phyloP scores from a whole-genome alignment of 768 basidiomycete species.

The Polyporus arcularius region DNA sequence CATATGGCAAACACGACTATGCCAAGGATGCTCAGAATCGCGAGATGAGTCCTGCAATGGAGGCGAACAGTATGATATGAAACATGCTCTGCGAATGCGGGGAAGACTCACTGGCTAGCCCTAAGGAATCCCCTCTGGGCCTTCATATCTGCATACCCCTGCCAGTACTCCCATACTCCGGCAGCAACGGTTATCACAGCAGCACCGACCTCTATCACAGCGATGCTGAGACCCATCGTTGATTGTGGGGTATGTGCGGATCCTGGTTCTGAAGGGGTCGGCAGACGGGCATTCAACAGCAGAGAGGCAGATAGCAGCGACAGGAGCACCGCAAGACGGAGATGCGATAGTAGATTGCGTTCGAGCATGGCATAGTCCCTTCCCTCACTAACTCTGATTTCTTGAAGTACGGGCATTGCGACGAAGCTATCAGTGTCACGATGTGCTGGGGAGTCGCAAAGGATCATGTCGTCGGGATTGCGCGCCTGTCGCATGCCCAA shows the following conservation, averaged over 20 bases:
- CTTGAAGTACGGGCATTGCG: conserved; percentile 22
- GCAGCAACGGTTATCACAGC: conserved; percentile 55
- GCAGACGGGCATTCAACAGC: conserved; percentile 59
- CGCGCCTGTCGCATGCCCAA: too few relatives aligned
- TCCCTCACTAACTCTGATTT: conserved; percentile 46
- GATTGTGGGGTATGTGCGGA: conserved; percentile 27
- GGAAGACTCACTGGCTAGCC: conserved; percentile 52
- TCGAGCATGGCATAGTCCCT: conserved; percentile 81
- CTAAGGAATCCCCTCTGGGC: conserved; percentile 60
- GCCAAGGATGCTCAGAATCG: conserved; percentile 26
- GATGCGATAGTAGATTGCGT: conserved; percentile 68
- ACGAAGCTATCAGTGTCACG: too few relatives aligned
- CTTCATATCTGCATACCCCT: conserved; percentile 56
- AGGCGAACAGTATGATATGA: conserved; percentile 2
- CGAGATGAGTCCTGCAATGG: conserved; percentile 28
- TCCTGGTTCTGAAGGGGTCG: conserved; percentile 25
- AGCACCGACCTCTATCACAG: conserved; percentile 53
- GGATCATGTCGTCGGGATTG: not conserved
- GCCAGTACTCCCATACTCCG: conserved; percentile 68
- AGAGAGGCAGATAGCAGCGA: conserved; percentile 64
- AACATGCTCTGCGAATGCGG: not conserved
- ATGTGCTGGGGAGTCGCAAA: not conserved
- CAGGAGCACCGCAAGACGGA: conserved; percentile 66
- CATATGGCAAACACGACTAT: conserved; percentile 30
- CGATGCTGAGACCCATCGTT: conserved; percentile 45